A percentile compares a stretch with the other conserved stretches of the same genome.
phyloP scores from a whole-genome alignment of 352 stramenopile species.

The Globisporangium cederbergense region DNA sequence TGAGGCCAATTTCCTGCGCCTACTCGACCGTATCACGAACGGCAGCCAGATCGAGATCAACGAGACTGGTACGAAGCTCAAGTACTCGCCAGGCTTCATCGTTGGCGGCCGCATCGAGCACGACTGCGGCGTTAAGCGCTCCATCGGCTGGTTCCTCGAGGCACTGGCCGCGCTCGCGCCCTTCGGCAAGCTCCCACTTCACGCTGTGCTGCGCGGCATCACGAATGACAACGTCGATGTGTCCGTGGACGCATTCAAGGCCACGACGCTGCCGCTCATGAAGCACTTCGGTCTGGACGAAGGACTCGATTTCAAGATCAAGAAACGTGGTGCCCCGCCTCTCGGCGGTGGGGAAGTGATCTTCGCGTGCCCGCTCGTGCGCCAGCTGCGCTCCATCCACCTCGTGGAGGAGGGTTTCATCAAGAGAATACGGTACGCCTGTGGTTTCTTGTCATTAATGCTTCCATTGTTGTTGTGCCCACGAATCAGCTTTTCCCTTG shows the following conservation, averaged over 20 bases:
- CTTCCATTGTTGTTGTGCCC: neutral
- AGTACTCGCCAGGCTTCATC: constrained; percentile 96
- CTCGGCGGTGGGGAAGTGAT: constrained; percentile 87
- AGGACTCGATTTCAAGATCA: constrained; percentile 81
- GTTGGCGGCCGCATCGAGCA: constrained; percentile 94
- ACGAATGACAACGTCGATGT: constrained; percentile 93
- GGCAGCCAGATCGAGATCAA: constrained; percentile 99
- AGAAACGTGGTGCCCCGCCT: constrained; percentile 88
- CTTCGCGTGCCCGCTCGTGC: constrained; percentile 94
- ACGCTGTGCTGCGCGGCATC: constrained; percentile 93
- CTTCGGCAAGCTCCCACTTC: constrained; percentile 96
- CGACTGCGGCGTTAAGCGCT: constrained; percentile 89
- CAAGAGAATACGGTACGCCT: constrained; percentile 91
- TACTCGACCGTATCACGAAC: constrained; percentile 97
- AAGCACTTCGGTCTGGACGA: constrained; percentile 96
- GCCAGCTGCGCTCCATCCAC: constrained; percentile 93
- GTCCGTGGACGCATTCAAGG: constrained; percentile 93
- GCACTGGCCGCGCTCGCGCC: constrained; percentile 95
- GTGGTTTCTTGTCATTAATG: neutral
- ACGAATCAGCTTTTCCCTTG: no score
- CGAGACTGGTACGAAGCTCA: constrained; percentile 96
- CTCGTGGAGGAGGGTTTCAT: constrained; percentile 97
- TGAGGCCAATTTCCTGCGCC: constrained; percentile 95
- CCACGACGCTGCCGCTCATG: constrained; percentile 94
- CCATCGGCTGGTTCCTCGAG: constrained; percentile 99